Evolutionary conservation across 2,329 filamentous ascomycete genomes (phyloP), one percentile per base, ranked within the genome.

Genomic region (Talaromyces sp.): DNA sequence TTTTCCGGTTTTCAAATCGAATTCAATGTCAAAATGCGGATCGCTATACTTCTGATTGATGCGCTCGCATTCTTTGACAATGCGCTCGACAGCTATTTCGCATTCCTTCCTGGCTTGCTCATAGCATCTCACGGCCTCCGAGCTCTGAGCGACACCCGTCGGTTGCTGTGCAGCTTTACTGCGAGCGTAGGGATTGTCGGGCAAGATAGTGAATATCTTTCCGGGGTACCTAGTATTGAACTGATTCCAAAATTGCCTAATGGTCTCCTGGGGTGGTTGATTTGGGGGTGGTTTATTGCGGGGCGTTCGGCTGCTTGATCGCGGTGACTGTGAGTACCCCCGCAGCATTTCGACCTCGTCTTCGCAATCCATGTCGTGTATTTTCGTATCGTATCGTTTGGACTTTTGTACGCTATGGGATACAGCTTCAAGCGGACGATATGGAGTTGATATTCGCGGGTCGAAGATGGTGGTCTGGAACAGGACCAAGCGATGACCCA

Each of bases 31-130:
- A 68, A 96, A 96, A 70, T 94, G 85, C n/a, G 86, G 84, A 68
- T 95, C 90, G 15, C 87, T 83, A 69, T 95, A 96, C 72, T 91
- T 93, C 67, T 91, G 87, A 72, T 96, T 96, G 58, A 91, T 78
- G 8, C 89, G 82, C 21, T 84, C 80, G 69, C 90, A 95, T 66
- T 85, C 82, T 58, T 77, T 78, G 31, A 81, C 78, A 57, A 85
- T 85, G 60, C 81, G 81, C 8, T 77, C 73, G 5, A 85, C 82
- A 53, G 83, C 81, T 57, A 81, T 82, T 56, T 78, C 80, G 73
- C 90, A 95, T 59, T 86, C 82, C 21, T 81, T 81, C 2, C 80
- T 84, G 0, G 89, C 89, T 65, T 89, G 84, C 56, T 90, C 84
- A 67, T 90, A 94, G 0, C 87, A 89, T 19, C 83, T 81, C 45